phyloP scores from a whole-genome alignment of 371 early-diverging fungal species.

The Phascolomyces articulosus region DNA sequence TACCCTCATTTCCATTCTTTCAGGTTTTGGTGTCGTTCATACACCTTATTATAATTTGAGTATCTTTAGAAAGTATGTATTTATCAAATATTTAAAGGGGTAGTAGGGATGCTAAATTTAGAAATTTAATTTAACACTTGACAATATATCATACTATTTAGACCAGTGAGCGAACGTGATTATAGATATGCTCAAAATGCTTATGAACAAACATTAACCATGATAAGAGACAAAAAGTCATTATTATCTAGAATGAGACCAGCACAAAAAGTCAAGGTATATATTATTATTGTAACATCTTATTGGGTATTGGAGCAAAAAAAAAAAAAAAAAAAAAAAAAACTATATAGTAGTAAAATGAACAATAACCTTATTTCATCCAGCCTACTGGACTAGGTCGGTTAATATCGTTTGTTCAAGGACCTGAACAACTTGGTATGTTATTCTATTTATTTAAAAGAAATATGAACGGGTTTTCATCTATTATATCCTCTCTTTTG shows the following conservation, averaged over 20 bases:
- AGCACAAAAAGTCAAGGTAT: not conserved
- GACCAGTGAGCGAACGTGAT: slow-evolving; percentile 38
- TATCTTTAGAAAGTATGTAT: slow-evolving; percentile 23
- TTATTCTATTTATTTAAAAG: no score
- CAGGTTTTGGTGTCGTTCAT: slow-evolving; percentile 95
- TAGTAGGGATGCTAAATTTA: no score
- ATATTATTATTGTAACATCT: not conserved
- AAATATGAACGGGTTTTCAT: no score
- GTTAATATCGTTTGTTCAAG: not conserved
- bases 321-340: not conserved
- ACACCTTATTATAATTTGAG: slow-evolving; percentile 73
- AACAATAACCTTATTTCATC: no score
- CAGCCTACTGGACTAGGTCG: slow-evolving; percentile 5
- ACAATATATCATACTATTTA: not conserved
- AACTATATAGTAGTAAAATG: no score
- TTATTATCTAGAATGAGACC: not conserved
- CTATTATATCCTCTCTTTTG: no score
- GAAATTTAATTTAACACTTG: no score
- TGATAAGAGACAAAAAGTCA: slow-evolving; percentile 32
- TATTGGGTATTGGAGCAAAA: not conserved
- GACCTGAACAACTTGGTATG: slow-evolving; percentile 7
- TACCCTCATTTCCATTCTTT: slow-evolving; percentile 88
- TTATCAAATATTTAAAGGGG: no score
- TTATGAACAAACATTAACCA: slow-evolving; percentile 34
- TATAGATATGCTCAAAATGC: slow-evolving; percentile 36